phyloP scores from a whole-genome alignment of 305 asterid species.

The Coffea humblotiana region DNA sequence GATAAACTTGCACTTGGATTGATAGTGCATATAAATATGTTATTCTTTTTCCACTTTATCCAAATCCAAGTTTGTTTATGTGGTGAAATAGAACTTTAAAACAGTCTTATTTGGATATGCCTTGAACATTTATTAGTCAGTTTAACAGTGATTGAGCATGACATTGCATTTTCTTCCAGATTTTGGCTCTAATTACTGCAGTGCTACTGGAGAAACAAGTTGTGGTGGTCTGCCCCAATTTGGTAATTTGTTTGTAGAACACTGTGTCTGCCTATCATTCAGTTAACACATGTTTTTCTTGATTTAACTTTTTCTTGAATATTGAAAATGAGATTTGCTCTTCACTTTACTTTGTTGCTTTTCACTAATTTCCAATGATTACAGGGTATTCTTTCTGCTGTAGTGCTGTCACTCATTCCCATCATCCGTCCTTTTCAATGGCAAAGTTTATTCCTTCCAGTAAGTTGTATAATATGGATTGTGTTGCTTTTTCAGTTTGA shows the following conservation, averaged over 20 bases:
- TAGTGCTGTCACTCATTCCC: conserved; percentile 81
- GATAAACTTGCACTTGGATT: not conserved
- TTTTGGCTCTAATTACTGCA: conserved; percentile 73
- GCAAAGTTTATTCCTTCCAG: conserved; percentile 98
- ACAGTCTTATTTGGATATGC: not conserved
- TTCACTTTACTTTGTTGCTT: conserved; percentile 18
- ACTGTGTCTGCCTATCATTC: not conserved
- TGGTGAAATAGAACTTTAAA: not conserved
- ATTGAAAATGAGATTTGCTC: conserved; percentile 5
- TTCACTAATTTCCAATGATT: conserved; percentile 24
- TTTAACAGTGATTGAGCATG: not conserved
- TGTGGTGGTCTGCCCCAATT: conserved; percentile 77
- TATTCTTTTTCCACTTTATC: not conserved
- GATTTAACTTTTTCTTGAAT: conserved; percentile 6
- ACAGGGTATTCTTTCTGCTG: conserved; percentile 90
- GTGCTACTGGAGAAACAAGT: conserved; percentile 90
- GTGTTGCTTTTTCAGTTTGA: conserved; percentile 17
- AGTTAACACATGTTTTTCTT: conserved; percentile 12
- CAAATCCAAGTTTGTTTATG: not conserved
- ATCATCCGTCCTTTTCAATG: conserved; percentile 95
- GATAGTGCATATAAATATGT: not conserved
- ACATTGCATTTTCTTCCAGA: conserved; percentile 39
- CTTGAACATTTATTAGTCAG: not conserved
- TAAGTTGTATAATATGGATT: conserved; percentile 43
- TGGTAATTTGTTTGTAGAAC: conserved; percentile 47